Evolutionary conservation across 495 filamentous ascomycete genomes (phyloP).

Genomic region (Aspergillus sclerotioniger): DNA sequence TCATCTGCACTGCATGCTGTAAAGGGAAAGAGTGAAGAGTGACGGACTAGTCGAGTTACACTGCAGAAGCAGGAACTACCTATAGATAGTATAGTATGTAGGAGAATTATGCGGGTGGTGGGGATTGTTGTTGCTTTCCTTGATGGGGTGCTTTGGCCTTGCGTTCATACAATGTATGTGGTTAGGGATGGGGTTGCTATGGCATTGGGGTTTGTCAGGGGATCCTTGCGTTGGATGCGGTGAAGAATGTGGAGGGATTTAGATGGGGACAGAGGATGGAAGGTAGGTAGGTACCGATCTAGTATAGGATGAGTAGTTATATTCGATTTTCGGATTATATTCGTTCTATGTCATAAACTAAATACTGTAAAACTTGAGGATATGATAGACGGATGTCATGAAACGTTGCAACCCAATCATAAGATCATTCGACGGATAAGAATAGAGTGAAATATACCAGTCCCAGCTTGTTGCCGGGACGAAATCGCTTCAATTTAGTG

Average conservation of each 20-base stretch:
- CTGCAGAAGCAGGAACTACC: not conserved
- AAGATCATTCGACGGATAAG: slow-evolving; percentile 24
- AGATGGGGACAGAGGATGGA: too few relatives aligned
- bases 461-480: not conserved
- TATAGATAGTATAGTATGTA: not conserved
- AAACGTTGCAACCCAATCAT: slow-evolving; percentile 36
- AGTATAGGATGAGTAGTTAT: not conserved
- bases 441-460: not conserved
- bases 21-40: not conserved
- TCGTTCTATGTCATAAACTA: slow-evolving; percentile 31
- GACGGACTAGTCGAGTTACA: not conserved
- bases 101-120: not conserved
- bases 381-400: slow-evolving; percentile 24
- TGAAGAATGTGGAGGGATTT: slow-evolving; percentile 2
- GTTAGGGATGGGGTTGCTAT: not conserved
- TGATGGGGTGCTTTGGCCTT: not conserved
- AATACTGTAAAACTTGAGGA: slow-evolving; percentile 15
- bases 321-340: slow-evolving; percentile 16
- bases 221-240: not conserved
- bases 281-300: too few relatives aligned
- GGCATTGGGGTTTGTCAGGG: not conserved
- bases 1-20: not conserved
- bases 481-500: slow-evolving; percentile 33
- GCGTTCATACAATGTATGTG: not conserved
- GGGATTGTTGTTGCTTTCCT: too few relatives aligned